A percentile compares a stretch with the other conserved stretches of the same genome.
Conservation (phyloP, 2,329 filamentous ascomycete species). For the Pseudogymnoascus sp. region DNA sequence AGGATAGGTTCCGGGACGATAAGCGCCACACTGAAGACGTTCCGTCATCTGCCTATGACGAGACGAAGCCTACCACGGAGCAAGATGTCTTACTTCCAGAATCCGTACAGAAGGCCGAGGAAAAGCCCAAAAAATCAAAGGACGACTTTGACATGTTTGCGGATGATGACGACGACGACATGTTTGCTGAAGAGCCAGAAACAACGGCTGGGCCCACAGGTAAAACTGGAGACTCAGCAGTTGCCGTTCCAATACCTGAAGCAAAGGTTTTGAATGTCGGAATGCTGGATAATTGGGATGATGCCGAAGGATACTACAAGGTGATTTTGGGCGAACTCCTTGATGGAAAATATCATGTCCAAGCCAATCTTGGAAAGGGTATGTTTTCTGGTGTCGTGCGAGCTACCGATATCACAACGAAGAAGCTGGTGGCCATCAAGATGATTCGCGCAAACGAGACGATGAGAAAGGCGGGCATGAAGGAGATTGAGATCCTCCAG, state of each 20-base stretch:
- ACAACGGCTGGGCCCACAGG: constrained; percentile 31
- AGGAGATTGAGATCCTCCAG: constrained; percentile 87
- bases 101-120: constrained; percentile 23
- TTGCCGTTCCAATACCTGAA: constrained; percentile 36
- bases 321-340: constrained; percentile 86
- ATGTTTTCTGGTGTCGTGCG: constrained; percentile 97
- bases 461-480: constrained; percentile 84
- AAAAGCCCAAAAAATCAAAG: constrained; percentile 36
- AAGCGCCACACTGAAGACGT: constrained; percentile 51
- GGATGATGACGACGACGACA: constrained; percentile 64
- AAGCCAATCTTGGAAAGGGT: constrained; percentile 79
- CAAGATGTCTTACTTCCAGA: constrained; percentile 41
- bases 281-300: constrained; percentile 87
- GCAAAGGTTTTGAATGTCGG: constrained; percentile 58
- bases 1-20: constrained; percentile 67
- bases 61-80: constrained; percentile 46
- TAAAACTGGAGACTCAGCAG: constrained; percentile 39
- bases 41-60: constrained; percentile 48
- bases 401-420: constrained; percentile 68
- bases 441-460: constrained; percentile 96
- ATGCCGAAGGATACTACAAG: constrained; percentile 94
- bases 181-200: constrained; percentile 48
- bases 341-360: constrained; percentile 81
- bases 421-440: constrained; percentile 84
- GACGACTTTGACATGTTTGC: constrained; percentile 88